phyloP scores from a whole-genome alignment of 805 yeast genomes.

The Pichia rugopelliculosa region DNA sequence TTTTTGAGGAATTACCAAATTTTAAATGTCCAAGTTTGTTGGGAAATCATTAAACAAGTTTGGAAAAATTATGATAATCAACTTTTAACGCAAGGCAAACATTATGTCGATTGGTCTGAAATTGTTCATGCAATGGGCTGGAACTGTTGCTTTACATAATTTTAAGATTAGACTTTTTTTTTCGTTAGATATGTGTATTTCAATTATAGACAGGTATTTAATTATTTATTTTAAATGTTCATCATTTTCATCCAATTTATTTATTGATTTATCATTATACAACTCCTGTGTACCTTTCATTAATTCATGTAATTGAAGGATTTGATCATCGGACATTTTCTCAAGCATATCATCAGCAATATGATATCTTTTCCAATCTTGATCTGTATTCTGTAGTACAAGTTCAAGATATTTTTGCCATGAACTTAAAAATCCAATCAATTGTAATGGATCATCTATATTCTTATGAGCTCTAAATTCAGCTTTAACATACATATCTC shows the following conservation, averaged over 20 bases:
- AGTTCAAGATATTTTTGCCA: slow-evolving; percentile 82
- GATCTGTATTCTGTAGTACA: slow-evolving; percentile 40
- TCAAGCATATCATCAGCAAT: slow-evolving; percentile 60
- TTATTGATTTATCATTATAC: slow-evolving; percentile 13
- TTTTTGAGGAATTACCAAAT: slow-evolving; percentile 28
- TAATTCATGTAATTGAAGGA: slow-evolving; percentile 71
- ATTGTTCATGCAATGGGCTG: slow-evolving; percentile 35
- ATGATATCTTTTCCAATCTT: slow-evolving; percentile 55
- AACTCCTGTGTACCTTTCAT: slow-evolving; percentile 57
- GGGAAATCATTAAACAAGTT: slow-evolving; percentile 31
- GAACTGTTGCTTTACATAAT: slow-evolving; percentile 28
- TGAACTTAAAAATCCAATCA: slow-evolving; percentile 84
- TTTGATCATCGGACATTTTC: slow-evolving; percentile 86
- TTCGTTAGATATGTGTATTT: neutral
- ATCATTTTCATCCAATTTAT: neutral
- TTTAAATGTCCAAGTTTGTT: slow-evolving; percentile 28
- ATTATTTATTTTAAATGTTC: neutral
- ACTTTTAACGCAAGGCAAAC: slow-evolving; percentile 16
- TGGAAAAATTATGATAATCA: slow-evolving; percentile 30
- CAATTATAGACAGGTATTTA: neutral
- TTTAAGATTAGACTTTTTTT: neutral
- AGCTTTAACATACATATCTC: slow-evolving; percentile 81
- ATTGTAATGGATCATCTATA: slow-evolving; percentile 84
- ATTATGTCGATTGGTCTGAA: slow-evolving; percentile 37
- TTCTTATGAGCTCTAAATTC: slow-evolving; percentile 82